Percentiles rank a stretch among this genome's conserved stretches.
These are phyloP conservation scores for Panicum hallii DNA, from an alignment of 202 grass and related monocot genomes.

Conservation along the genomic window DNA sequence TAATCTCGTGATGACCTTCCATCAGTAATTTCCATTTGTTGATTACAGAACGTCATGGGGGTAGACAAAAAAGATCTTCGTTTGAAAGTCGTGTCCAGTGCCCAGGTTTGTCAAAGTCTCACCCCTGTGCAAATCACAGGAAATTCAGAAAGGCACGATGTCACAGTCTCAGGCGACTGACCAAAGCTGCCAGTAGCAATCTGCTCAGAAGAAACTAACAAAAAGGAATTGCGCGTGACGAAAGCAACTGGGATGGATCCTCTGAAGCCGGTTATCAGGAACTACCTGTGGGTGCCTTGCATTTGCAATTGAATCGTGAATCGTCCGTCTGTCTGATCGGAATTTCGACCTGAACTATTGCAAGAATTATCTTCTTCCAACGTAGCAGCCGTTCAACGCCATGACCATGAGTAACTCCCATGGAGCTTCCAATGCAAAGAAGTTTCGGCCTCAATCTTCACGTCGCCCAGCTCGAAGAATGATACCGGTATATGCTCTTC, in stretches of 20 bases:
- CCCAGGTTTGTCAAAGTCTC: conserved; percentile 44
- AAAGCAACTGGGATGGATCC: conserved; percentile 42
- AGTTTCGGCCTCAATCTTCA: conserved; percentile 32
- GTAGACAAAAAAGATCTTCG: conserved; percentile 27
- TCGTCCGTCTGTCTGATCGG: background rate
- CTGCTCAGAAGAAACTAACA: conserved; percentile 25
- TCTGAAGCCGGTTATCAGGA: conserved; percentile 11
- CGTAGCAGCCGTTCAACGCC: background rate
- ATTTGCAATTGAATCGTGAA: background rate
- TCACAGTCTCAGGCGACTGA: conserved; percentile 35
- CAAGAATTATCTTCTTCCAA: background rate
- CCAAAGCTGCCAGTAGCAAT: conserved; percentile 20
- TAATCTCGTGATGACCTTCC: background rate
- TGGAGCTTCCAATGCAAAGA: conserved; percentile 23
- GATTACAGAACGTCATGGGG: conserved; percentile 27
- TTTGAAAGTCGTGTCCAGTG: conserved; percentile 28
- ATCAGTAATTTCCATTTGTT: background rate
- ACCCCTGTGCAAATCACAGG: conserved; percentile 21
- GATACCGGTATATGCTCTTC: conserved; percentile 47
- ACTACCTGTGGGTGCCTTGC: background rate
- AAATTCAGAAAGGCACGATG: conserved; percentile 5
- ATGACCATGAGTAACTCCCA: background rate
- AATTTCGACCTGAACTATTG: background rate
- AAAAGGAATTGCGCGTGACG: conserved; percentile 13
- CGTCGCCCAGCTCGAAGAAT: conserved; percentile 11